phyloP scores from a whole-genome alignment of 306 rosid genomes.

The Quercus suber region DNA sequence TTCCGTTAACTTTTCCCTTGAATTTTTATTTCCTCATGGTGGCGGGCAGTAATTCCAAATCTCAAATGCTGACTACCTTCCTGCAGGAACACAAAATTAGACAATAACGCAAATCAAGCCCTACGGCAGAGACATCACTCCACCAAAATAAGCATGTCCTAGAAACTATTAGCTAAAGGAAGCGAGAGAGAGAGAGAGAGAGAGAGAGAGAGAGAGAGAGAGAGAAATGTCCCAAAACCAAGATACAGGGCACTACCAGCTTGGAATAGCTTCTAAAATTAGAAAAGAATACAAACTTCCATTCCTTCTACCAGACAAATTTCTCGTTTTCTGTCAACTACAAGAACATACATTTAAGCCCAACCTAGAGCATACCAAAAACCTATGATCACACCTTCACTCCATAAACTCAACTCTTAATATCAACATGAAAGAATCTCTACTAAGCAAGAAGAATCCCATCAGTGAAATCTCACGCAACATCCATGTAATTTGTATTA shows the following conservation, averaged over 20 bases:
- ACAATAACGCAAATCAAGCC: too few species aligned
- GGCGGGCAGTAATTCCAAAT: too few species aligned
- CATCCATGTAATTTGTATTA: constrained; percentile 7
- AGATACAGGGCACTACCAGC: background rate
- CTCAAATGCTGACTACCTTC: too few species aligned
- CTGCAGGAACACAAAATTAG: too few species aligned
- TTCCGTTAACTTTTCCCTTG: too few species aligned
- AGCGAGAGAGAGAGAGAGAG: too few species aligned
- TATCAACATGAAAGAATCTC: constrained; percentile 11
- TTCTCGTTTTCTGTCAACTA: background rate
- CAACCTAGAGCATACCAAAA: constrained; percentile 11
- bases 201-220: too few species aligned
- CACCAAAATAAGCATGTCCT: background rate
- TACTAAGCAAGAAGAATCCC: constrained; percentile 16
- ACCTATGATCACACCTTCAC: constrained; percentile 11
- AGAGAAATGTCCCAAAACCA: background rate
- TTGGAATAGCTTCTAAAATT: background rate
- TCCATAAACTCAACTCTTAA: constrained; percentile 13
- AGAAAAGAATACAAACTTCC: background rate
- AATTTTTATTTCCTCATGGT: too few species aligned
- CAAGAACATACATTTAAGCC: background rate
- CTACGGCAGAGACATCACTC: background rate
- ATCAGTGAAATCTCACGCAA: constrained; percentile 16
- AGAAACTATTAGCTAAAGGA: too few species aligned
- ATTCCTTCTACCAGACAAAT: background rate